A percentile compares a stretch with the other conserved stretches of the same genome.
Evolutionary conservation across 192 early-diverging fungal genomes (phyloP).

Genomic region (Rhizophagus prolifer): DNA sequence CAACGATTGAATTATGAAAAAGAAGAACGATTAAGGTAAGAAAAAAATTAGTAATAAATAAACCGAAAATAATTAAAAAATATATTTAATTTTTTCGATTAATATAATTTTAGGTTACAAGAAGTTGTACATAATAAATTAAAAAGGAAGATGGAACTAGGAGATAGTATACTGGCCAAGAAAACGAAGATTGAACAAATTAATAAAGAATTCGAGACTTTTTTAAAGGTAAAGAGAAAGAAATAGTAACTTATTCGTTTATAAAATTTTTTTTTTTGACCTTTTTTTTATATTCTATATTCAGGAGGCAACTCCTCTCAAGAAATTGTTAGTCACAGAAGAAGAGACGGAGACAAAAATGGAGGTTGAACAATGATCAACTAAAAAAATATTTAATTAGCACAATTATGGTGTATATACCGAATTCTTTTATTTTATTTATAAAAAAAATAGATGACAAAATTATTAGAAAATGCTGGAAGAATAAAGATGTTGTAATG

Average conservation of each 20-base stretch:
- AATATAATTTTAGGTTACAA: not conserved
- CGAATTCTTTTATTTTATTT: not conserved
- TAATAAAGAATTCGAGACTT: conserved; percentile 1
- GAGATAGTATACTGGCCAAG: not conserved
- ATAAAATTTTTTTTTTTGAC: not conserved
- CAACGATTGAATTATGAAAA: conserved; percentile 18
- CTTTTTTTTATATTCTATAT: not conserved
- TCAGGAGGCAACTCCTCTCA: not conserved
- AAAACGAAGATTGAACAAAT: not conserved
- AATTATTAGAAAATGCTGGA: too few relatives aligned
- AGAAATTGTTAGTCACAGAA: conserved; percentile 1
- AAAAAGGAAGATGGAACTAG: not conserved
- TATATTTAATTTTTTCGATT: not conserved
- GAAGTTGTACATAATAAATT: not conserved
- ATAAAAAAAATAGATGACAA: not conserved
- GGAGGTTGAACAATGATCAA: not conserved
- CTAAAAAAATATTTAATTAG: not conserved
- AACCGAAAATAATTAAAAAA: not conserved
- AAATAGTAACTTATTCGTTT: not conserved
- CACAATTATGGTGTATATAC: not conserved
- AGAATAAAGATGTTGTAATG: too few relatives aligned
- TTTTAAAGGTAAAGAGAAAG: not conserved
- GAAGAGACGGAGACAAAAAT: not conserved
- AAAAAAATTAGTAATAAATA: not conserved
- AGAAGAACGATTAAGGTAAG: conserved; percentile 13